Evolutionary conservation across 2,329 filamentous ascomycete genomes (phyloP).

Genomic region (Keithomyces neogunnii): DNA sequence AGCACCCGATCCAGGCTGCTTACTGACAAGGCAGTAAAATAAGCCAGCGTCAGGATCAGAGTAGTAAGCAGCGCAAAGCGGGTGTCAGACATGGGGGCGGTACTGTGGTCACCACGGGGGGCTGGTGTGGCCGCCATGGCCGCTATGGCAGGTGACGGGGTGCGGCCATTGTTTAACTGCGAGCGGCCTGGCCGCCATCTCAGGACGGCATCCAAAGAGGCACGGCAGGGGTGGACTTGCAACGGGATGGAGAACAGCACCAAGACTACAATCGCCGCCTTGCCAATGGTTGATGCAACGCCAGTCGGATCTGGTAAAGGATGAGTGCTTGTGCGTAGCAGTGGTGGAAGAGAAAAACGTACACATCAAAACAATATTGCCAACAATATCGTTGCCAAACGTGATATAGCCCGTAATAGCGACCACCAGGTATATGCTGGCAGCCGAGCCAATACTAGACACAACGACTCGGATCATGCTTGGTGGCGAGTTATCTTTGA

Average conservation of each 20-base stretch:
- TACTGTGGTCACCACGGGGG: slow-evolving; percentile 41
- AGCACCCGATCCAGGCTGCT: slow-evolving; percentile 83
- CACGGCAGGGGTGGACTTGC: slow-evolving; percentile 91
- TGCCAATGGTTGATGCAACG: slow-evolving; percentile 80
- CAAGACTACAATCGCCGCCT: slow-evolving; percentile 88
- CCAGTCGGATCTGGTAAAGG: slow-evolving; percentile 26
- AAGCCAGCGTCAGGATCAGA: slow-evolving; percentile 72
- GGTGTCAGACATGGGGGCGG: slow-evolving; percentile 68
- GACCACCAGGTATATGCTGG: slow-evolving; percentile 78
- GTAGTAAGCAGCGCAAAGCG: slow-evolving; percentile 89
- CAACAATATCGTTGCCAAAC: slow-evolving; percentile 80
- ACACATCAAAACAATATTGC: slow-evolving; percentile 94
- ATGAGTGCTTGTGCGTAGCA: slow-evolving; percentile 11
- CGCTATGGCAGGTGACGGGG: slow-evolving; percentile 33
- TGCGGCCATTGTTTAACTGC: slow-evolving; percentile 27
- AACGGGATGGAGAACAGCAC: slow-evolving; percentile 96
- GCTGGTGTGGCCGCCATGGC: slow-evolving; percentile 18
- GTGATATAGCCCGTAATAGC: slow-evolving; percentile 94
- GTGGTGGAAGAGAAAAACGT: slow-evolving; percentile 26
- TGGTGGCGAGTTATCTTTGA: slow-evolving; percentile 69
- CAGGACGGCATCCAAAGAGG: slow-evolving; percentile 88
- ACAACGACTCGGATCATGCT: slow-evolving; percentile 70
- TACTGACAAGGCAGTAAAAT: slow-evolving; percentile 84
- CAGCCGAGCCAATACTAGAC: slow-evolving; percentile 82
- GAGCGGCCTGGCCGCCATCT: slow-evolving; percentile 69